Percentiles rank a stretch among this genome's conserved stretches.
phyloP scores from a whole-genome alignment of 192 early-diverging fungal species.

The Coemansia sp. region DNA sequence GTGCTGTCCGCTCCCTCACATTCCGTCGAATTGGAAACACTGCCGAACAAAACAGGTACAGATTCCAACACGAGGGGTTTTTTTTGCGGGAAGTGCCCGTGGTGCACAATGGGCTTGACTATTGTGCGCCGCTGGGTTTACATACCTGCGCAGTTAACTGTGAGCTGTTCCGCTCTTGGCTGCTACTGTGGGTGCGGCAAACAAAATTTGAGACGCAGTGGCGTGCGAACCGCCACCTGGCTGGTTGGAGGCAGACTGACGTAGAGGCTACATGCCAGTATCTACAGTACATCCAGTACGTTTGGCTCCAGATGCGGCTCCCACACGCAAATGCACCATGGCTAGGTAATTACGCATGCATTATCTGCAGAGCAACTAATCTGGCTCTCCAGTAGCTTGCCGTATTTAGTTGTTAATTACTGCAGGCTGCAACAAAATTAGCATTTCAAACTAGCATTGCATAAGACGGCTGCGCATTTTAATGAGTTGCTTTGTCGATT shows the following conservation, averaged over 20 bases:
- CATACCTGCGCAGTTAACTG: neutral
- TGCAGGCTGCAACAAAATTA: too few relatives aligned
- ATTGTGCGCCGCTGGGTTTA: neutral
- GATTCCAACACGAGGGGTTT: neutral
- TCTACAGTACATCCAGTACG: too few relatives aligned
- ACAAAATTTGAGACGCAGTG: neutral
- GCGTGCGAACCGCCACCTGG: constrained; percentile 1
- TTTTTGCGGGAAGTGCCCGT: neutral
- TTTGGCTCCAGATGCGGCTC: neutral
- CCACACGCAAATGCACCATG: neutral
- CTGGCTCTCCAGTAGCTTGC: too few relatives aligned
- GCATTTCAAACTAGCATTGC: too few relatives aligned
- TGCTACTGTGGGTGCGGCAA: neutral
- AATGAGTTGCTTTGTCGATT: too few relatives aligned
- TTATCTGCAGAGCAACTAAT: too few relatives aligned
- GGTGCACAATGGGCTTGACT: neutral
- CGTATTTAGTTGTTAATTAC: too few relatives aligned
- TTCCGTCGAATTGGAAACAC: neutral
- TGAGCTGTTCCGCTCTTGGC: neutral
- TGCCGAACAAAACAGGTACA: neutral
- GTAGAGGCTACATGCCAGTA: neutral
- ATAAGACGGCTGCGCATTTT: too few relatives aligned
- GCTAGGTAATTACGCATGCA: too few relatives aligned
- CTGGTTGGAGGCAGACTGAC: neutral
- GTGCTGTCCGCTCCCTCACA: neutral